Evolutionary conservation across 192 early-diverging fungal genomes (phyloP).

Genomic region (Fimicolochytrium jonesii): DNA sequence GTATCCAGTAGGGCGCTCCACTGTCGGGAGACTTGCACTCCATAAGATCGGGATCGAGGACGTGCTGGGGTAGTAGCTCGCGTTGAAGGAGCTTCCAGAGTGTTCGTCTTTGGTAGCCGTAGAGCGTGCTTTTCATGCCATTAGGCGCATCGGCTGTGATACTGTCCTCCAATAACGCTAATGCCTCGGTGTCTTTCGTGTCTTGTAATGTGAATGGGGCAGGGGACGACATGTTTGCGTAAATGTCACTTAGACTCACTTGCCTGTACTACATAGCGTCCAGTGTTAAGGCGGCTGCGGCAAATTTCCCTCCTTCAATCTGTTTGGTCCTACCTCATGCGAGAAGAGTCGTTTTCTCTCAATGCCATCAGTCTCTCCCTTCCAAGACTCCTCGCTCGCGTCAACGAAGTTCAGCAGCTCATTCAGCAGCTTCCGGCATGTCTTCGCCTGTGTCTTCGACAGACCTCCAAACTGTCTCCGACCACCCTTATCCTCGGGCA

Average conservation of each 20-base stretch:
- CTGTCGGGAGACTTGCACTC: slow-evolving; percentile 33
- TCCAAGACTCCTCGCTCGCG: background rate
- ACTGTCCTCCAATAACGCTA: background rate
- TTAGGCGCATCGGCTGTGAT: background rate
- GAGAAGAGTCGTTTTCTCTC: background rate
- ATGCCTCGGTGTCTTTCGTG: background rate
- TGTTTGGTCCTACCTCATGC: background rate
- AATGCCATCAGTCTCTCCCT: background rate
- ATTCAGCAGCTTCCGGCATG: background rate
- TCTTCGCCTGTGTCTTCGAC: background rate
- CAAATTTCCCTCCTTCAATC: background rate
- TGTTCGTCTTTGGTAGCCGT: slow-evolving; percentile 43
- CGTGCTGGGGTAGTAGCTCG: slow-evolving; percentile 54
- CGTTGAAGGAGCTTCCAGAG: slow-evolving; percentile 70
- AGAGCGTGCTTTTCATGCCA: slow-evolving; percentile 17
- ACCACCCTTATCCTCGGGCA: slow-evolving; percentile 14
- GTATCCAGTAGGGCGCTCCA: slow-evolving; percentile 29
- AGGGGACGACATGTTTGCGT: slow-evolving; percentile 18
- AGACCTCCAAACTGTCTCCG: background rate
- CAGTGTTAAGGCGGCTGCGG: background rate
- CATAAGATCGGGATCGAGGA: slow-evolving; percentile 44
- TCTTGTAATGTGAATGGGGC: background rate
- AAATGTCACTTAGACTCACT: slow-evolving; percentile 5
- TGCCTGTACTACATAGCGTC: background rate
- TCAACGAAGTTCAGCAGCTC: background rate